These are phyloP conservation scores for Metschnikowia corniflorae DNA, from an alignment of 805 yeast species.

Conservation along the genomic window DNA sequence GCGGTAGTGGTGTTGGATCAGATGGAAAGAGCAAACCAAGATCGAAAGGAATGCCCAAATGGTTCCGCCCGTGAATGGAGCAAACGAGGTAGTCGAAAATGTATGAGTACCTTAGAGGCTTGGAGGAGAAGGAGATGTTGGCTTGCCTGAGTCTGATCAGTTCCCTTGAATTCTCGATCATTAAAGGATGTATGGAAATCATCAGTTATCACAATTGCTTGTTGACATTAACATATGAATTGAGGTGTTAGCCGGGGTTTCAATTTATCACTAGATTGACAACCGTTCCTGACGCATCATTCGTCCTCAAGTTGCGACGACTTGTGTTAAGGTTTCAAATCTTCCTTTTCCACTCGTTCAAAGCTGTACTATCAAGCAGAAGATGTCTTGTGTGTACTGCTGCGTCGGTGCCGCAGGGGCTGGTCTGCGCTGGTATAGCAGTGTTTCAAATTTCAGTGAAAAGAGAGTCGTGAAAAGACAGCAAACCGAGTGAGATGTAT, in stretches of 20 bases:
- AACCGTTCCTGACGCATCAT: no score
- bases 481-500: no score
- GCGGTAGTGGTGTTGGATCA: neutral
- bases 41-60: slow-evolving; percentile 16
- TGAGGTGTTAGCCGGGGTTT: no score
- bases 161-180: no score
- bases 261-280: no score
- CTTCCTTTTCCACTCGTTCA: slow-evolving; percentile 16
- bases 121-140: no score
- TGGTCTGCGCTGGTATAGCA: slow-evolving; percentile 23
- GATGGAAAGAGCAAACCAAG: slow-evolving; percentile 3
- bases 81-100: no score
- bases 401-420: slow-evolving; percentile 4
- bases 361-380: slow-evolving; percentile 6
- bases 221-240: slow-evolving; percentile 7
- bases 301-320: no score
- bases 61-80: slow-evolving; percentile 17
- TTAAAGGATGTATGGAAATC: neutral
- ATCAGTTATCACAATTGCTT: neutral
- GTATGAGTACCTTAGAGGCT: no score
- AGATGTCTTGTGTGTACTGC: neutral
- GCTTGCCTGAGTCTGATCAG: no score
- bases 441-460: slow-evolving; percentile 62
- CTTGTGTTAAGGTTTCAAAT: slow-evolving; percentile 12
- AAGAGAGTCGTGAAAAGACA: slow-evolving; percentile 53